phyloP scores from a whole-genome alignment of 208 protist species.

The Leishmania gerbilli region DNA sequence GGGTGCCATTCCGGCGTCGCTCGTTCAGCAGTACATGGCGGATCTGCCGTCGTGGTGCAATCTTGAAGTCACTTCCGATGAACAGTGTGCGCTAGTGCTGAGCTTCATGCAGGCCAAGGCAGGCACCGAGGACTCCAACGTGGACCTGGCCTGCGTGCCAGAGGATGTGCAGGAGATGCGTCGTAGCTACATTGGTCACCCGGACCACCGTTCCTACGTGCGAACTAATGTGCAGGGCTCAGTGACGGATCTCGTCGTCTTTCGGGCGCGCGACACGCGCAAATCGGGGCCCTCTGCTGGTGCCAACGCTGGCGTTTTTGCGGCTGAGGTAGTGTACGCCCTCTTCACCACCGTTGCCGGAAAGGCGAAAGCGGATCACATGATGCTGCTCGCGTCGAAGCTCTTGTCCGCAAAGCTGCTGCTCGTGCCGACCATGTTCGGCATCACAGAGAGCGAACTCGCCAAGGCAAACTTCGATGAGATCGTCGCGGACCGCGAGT shows the following conservation, averaged over 20 bases:
- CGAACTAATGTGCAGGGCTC: conserved; percentile 12
- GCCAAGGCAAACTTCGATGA: conserved; percentile 84
- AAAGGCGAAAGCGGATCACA: conserved; percentile 63
- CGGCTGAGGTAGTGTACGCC: conserved; percentile 62
- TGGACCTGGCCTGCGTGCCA: conserved; percentile 39
- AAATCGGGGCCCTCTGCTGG: background rate
- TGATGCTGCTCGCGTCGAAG: conserved; percentile 57
- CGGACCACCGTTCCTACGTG: conserved; percentile 25
- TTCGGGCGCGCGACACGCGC: conserved; percentile 45
- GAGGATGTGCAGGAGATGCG: conserved; percentile 40
- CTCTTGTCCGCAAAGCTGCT: conserved; percentile 58
- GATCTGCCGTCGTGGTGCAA: conserved; percentile 26
- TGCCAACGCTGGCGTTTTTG: conserved; percentile 4
- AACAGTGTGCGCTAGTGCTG: conserved; percentile 28
- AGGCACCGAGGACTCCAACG: conserved; percentile 41
- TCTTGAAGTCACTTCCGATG: conserved; percentile 19
- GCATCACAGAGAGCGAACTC: conserved; percentile 81
- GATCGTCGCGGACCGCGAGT: conserved; percentile 48
- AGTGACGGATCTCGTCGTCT: conserved; percentile 64
- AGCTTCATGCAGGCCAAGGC: conserved; percentile 44
- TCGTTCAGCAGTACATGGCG: conserved; percentile 36
- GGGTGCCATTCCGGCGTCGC: conserved; percentile 44
- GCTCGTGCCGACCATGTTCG: conserved; percentile 73
- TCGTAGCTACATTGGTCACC: conserved; percentile 36
- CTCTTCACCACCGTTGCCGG: conserved; percentile 61